phyloP scores from a whole-genome alignment of 768 basidiomycete species.

The Boletus tylopilopsis region DNA sequence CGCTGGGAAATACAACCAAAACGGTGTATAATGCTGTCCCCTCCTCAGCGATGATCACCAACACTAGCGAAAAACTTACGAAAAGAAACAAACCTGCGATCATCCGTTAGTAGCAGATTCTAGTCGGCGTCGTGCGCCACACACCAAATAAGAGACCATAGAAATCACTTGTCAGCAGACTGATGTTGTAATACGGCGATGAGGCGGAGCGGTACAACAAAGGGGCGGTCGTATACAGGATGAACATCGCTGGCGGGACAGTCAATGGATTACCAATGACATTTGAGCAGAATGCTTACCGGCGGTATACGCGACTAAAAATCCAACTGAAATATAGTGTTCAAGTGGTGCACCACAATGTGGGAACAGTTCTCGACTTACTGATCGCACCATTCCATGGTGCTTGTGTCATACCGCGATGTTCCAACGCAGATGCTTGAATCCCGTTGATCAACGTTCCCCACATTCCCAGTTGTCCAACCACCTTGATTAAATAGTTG shows the following conservation, averaged over 20 bases:
- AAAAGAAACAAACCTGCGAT: conserved; percentile 47
- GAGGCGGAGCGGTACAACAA: conserved; percentile 82
- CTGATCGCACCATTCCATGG: conserved; percentile 73
- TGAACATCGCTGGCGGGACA: conserved; percentile 61
- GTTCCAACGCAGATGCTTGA: conserved; percentile 74
- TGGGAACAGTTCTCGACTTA: conserved; percentile 41
- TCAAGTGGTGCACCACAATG: neutral
- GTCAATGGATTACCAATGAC: neutral
- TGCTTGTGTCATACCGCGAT: conserved; percentile 56
- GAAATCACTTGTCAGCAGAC: conserved; percentile 83
- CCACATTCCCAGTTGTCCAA: conserved; percentile 85
- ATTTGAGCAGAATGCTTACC: conserved; percentile 21
- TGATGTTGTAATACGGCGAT: conserved; percentile 82
- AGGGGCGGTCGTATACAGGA: conserved; percentile 84
- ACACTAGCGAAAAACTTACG: conserved; percentile 31
- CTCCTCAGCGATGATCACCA: neutral
- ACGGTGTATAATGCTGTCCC: conserved; percentile 70
- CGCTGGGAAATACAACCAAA: conserved; percentile 86
- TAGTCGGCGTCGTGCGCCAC: neutral
- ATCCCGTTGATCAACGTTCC: conserved; percentile 76
- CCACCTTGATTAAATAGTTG: conserved; percentile 42
- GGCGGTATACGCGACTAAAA: conserved; percentile 49
- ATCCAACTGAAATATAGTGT: conserved; percentile 38
- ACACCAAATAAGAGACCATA: conserved; percentile 75
- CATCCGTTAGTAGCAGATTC: conserved; percentile 4